Evolutionary conservation across 176 grass and related monocot genomes (phyloP), one percentile per base, ranked within the genome.

Genomic region (Miscanthus lutarioriparius): DNA sequence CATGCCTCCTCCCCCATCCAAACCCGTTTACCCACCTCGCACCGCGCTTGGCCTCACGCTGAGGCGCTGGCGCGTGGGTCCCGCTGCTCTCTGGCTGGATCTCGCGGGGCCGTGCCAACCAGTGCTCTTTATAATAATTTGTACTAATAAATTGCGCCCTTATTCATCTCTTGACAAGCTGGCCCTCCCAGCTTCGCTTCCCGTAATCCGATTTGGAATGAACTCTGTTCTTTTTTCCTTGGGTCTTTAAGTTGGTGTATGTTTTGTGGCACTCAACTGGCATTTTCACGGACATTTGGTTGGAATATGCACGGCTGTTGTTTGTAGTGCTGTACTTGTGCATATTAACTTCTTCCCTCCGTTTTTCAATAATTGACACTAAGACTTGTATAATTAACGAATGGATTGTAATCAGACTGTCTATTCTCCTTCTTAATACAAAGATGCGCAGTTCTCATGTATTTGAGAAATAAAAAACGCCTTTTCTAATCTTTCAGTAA

Each of bases 21-120:
- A 22, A 56, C 53, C 13, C 25, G 17, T 62, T 12, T 45, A 48
- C 45, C 45, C 45, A 51, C 48, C 16, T 44, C 32, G 10, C 41
- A 40, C 41, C 13, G 10, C 77, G 2, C 61, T 47, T 78, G 23
- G 62, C 20, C 14, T 64, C 23, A 78, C 0, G 4, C 23, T 27
- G 38, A 28, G 40, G 43, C 19, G 47, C 15, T 48, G 45, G 45
- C 45, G 45, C 45, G 45, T 48, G 45, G 45, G 45, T 48, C 54
- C 19, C 10, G 20, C 41, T 26, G 70, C 30, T 51, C 23, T 38
- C 83, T 78, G 45, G 45, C 76, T 68, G 83, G 81, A 86, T 83
- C 82, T 80, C 35, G 75, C 19, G 20, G 47, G 75, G 59, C 54
- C 65, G 16, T 39, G 47, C 40, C 12, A 20, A 13, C 36, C 14